phyloP scores from a whole-genome alignment of 2,329 filamentous ascomycete genomes.

The Phaeosphaeria sp. region DNA sequence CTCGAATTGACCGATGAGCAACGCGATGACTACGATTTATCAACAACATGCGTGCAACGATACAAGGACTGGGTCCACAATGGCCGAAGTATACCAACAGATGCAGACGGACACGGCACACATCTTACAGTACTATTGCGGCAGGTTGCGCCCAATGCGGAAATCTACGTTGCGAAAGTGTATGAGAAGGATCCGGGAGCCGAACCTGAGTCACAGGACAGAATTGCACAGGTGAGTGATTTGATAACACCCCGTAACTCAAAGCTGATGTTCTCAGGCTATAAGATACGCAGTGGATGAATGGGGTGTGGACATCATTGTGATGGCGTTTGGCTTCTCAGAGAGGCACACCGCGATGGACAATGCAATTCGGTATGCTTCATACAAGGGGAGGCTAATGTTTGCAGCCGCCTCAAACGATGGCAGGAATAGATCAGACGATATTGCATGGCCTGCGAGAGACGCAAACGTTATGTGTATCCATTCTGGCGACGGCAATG shows the following conservation, averaged over 20 bases:
- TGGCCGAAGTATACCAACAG: not conserved
- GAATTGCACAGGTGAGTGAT: too few relatives aligned
- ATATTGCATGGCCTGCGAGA: constrained; percentile 4
- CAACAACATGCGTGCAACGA: not conserved
- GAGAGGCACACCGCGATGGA: constrained; percentile 1
- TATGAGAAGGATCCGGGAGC: too few relatives aligned
- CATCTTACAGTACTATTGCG: not conserved
- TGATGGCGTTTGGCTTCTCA: constrained; percentile 8
- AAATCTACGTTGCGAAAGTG: too few relatives aligned
- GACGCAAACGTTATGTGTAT: constrained; percentile 4
- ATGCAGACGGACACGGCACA: constrained; percentile 2
- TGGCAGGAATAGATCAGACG: constrained; percentile 1
- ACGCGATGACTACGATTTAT: not conserved
- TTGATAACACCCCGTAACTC: not conserved
- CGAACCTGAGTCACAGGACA: too few relatives aligned
- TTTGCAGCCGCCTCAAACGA: constrained; percentile 12
- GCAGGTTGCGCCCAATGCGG: not conserved
- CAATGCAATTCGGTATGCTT: constrained; percentile 3
- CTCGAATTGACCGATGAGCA: constrained; percentile 1
- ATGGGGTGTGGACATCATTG: constrained; percentile 10
- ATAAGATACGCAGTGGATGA: constrained; percentile 5
- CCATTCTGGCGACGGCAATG: constrained; percentile 2
- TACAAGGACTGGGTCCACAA: constrained; percentile 1
- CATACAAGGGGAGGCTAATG: not conserved
- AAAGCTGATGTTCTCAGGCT: constrained; percentile 3